Evolutionary conservation across 2,329 filamentous ascomycete genomes (phyloP), one percentile per base, ranked within the genome.

Genomic region (Botryotinia calthae): DNA sequence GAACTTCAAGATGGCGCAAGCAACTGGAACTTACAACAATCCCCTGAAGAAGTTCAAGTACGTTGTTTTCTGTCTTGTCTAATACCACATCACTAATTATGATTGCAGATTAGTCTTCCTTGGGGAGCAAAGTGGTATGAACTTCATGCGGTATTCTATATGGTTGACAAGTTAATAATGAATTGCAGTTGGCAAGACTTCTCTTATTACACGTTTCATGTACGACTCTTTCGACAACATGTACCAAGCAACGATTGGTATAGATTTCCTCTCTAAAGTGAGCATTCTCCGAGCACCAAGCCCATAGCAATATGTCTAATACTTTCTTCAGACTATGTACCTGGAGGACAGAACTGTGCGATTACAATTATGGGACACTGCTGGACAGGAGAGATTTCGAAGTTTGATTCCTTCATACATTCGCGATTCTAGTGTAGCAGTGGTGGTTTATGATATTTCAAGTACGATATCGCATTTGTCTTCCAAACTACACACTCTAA

Each of bases 21-120:
- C 90, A 79, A 91, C 90, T 81, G 93, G 92, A 83, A 93, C 93
- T 77, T 99, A 98, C 88, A 98, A 97, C 84, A 98, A 98, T 87
- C 96, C 96, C 81, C 87, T 99, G 85, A 99, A 99, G 93, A 99
- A 99, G 85, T 99, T 98, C 92, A 99, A 99, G 95, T 98, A 87
- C 74, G 84, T 73, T 72, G 51, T 46, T 56, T 46, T 64, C 62
- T 18, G 20, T n/a, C 25, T 31, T 6, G 62, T 59, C 14, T 63
- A 20, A 25, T 42, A 62, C 46, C 61, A 58, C 3, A 59, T 71
- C 65, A 72, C 78, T 80, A 72, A 80, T 68, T 61, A 20, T 56
- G 42, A 37, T 70, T 75, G 73, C 79, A 97, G 95, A 86, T 86
- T 99, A 84, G 96, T 99, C 78, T 99, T 99, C 84, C 86, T 99